These are phyloP conservation scores for Alternaria arbusti DNA, from an alignment of 2,329 filamentous ascomycete genomes.

Conservation along the genomic window DNA sequence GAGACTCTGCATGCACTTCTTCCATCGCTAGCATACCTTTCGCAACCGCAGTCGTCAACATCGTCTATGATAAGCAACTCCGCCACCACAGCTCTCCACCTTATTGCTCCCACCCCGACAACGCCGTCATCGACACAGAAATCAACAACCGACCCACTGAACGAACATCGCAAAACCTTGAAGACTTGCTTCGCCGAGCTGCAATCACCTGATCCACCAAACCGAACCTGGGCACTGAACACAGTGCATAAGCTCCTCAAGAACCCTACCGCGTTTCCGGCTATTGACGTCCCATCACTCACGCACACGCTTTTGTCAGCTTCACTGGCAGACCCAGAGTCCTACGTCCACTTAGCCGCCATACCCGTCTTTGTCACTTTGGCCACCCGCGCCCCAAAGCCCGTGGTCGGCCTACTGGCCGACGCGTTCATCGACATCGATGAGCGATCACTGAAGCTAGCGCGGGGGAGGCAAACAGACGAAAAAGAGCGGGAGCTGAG, in stretches of 20 bases:
- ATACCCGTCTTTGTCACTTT: constrained; percentile 70
- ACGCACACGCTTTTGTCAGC: constrained; percentile 69
- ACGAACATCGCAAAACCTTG: constrained; percentile 48
- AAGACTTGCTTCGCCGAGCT: constrained; percentile 35
- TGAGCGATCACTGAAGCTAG: constrained; percentile 34
- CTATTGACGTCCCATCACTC: constrained; percentile 71
- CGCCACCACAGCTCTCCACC: constrained; percentile 56
- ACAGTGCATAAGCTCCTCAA: constrained; percentile 57
- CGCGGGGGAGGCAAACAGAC: constrained; percentile 15
- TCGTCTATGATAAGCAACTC: constrained; percentile 33
- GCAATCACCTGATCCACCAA: constrained; percentile 44
- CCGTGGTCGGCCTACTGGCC: constrained; percentile 67
- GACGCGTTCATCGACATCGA: constrained; percentile 74
- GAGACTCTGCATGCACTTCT: constrained; percentile 14
- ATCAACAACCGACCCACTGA: constrained; percentile 52
- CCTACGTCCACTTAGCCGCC: constrained; percentile 73
- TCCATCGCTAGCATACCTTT: constrained; percentile 32
- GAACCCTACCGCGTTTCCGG: constrained; percentile 56
- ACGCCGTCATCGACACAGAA: neutral
- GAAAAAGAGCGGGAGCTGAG: constrained; percentile 37
- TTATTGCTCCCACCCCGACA: constrained; percentile 59
- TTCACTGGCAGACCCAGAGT: constrained; percentile 69
- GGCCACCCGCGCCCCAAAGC: constrained; percentile 66
- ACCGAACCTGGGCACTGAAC: constrained; percentile 46
- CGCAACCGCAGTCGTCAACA: constrained; percentile 16